Evolutionary conservation across 1,139 yeast genomes (phyloP).

Genomic region (Taphrina sp.): DNA sequence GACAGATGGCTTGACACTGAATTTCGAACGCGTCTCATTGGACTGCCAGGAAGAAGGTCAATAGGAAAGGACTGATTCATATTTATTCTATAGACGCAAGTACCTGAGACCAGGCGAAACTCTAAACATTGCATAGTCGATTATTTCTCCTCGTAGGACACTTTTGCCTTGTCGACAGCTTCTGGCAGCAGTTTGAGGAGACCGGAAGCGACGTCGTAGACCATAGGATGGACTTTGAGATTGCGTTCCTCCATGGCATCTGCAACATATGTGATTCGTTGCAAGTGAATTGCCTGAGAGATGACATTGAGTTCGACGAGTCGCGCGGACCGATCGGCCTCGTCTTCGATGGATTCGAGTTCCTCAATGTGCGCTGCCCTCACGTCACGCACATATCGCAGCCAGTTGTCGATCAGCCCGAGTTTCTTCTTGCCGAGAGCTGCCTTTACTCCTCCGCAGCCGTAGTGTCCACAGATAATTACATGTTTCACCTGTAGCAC

Average conservation of each 20-base stretch:
- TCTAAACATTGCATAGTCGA: too few relatives aligned
- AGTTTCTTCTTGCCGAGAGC: conserved; percentile 67
- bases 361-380: conserved; percentile 55
- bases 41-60: too few relatives aligned
- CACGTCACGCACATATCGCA: conserved; percentile 68
- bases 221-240: conserved; percentile 83
- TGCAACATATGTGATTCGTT: conserved; percentile 72
- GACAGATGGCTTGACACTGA: too few relatives aligned
- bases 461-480: conserved; percentile 95
- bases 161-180: conserved; percentile 43
- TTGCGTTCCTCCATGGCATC: conserved; percentile 68
- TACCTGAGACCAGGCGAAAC: too few relatives aligned
- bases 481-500: conserved; percentile 79
- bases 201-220: conserved; percentile 84
- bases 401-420: conserved; percentile 76
- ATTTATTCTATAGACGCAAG: too few relatives aligned
- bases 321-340: conserved; percentile 56
- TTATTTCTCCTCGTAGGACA: conserved; percentile 21
- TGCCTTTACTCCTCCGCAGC: conserved; percentile 95
- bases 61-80: too few relatives aligned
- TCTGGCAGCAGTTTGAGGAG: conserved; percentile 52
- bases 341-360: conserved; percentile 46
- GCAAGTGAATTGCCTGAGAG: conserved; percentile 56
- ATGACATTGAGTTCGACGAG: conserved; percentile 79
- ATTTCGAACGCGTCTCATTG: too few relatives aligned